Evolutionary conservation across 352 stramenopile species (phyloP), one percentile per base, ranked within the genome.

Genomic region (Achlya hypogyna): DNA sequence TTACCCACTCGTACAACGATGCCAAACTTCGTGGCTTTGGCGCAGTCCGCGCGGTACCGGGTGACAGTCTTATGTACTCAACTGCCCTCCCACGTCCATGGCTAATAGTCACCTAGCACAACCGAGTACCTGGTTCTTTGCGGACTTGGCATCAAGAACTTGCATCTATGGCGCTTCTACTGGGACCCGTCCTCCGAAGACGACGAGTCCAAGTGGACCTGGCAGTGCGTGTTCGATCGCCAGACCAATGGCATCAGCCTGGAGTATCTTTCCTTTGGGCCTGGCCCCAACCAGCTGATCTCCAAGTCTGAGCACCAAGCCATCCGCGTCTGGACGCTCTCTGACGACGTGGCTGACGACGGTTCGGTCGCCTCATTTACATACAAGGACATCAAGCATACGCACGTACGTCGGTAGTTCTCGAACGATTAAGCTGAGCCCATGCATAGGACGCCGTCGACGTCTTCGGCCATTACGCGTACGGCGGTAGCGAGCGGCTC

Each of bases 231-330:
- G 5, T 93, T 93, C 40, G 86, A 94, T 69, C 90, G 91, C 60
- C 81, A 89, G 63, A 91, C 81, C 28, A 94, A 94, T 63, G 86
- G 86, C 32, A 94, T 91, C 52, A 91, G 80, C 12, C 71, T 94
- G 5, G 86, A 94, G 71, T 84, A 88, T 60, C 74, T 94, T 20
- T 75, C 69, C 25, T 94, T 94, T 65, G 79, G 89, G 14, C 71
- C 76, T 3, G 71, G 72, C 5, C 51, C 73, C 5, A 73, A 88
- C 47, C 79, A 85, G 51, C 78, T 92, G 47, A 87, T 92, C 59
- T 88, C 82, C 45, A 94, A 94, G 74, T 94, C 86, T 0, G 82
- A 92, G 65, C 81, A 93, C 63, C 86, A 94, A 65, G 86, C 89
- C 51, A 79, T 94, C 31, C 86, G 86, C 32, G 81, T 94, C 32